Base-by-base conservation (phyloP, 2,329 filamentous ascomycete genomes). In the Hymenotorrendiella dingleyae region DNA sequence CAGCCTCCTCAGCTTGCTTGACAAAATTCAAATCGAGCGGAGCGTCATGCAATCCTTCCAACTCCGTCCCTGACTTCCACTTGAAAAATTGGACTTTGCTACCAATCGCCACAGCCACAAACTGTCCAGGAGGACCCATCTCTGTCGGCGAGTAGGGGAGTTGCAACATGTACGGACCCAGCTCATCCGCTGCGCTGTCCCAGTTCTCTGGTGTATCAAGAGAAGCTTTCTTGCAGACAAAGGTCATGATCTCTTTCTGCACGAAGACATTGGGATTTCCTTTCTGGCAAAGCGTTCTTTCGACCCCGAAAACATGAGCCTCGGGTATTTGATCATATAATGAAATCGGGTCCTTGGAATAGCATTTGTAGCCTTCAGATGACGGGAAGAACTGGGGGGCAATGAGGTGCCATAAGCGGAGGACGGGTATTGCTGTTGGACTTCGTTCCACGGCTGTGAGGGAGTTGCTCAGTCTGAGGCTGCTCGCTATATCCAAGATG, bases 91-190 rank as follows among this genome's bases (percentile, higher is more conserved):
- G 26, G 14, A 40, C 28, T 29, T 17, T 32, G 19, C 37, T 23
- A 11, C 37, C 37, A 4, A 40, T 33, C 9, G 28, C 37, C 14
- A 40, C 28, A 3, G 27, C 37, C 3, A 40, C 27, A 32, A 20
- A 30, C 10, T 24, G 20, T 7, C 26, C 37, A 12, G 37, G 37
- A 3, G 37, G 37, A 22, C 37, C 37, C 8, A 20, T 17, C 8
- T 22, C 22, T 3, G 22, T 24, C 6, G 16, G 27, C 11, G 37
- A 40, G 12, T 40, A 20, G 2, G 37, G 37, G 10, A 40, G 14
- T 14, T 32, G 17, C 19, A 40, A 32, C 37, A 40, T 40, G 24
- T 40, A 40, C n/a, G 37, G 37, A 16, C 9, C 12, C 9, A 40
- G 8, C 22, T 40, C 37, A 9, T 40, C 27, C 22, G 30, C 32